A percentile compares a stretch with the other conserved stretches of the same genome.
phyloP scores from a whole-genome alignment of 164 flowering plant genomes.

The Malania oleifera region DNA sequence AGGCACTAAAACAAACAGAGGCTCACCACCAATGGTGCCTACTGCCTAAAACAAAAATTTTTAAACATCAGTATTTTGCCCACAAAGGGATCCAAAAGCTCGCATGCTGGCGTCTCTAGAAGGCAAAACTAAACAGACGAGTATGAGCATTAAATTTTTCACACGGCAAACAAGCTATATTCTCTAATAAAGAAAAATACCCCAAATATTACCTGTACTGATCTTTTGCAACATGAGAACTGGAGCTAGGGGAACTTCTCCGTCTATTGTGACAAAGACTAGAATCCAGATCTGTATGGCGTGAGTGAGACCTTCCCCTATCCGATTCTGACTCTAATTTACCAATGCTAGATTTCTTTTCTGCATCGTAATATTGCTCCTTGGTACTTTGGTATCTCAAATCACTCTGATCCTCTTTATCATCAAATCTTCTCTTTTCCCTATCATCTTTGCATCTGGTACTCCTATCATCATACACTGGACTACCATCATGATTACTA shows the following conservation, averaged over 20 bases:
- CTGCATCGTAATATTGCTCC: slow-evolving; percentile 35
- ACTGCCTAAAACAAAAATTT: no score
- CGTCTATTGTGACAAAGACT: slow-evolving; percentile 15
- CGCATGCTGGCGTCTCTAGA: no score
- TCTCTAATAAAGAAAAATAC: no score
- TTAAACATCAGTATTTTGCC: no score
- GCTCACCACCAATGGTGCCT: no score
- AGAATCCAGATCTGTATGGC: slow-evolving; percentile 28
- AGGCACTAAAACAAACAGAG: no score
- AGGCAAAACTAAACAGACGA: no score
- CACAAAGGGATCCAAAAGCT: no score
- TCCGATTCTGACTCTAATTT: slow-evolving; percentile 34
- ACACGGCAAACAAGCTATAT: no score
- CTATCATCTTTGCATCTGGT: slow-evolving; percentile 37
- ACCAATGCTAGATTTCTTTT: slow-evolving; percentile 32
- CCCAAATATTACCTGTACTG: slow-evolving; percentile 20
- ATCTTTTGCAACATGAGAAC: slow-evolving; percentile 26
- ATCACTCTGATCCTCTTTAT: slow-evolving; percentile 39
- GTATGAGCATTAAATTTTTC: no score
- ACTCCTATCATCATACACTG: slow-evolving; percentile 37
- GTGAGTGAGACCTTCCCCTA: slow-evolving; percentile 44
- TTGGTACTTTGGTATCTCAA: slow-evolving; percentile 30
- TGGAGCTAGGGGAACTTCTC: slow-evolving; percentile 29
- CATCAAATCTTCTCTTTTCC: slow-evolving; percentile 39
- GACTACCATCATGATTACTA: slow-evolving; percentile 37